Conservation (phyloP, 2,329 filamentous ascomycete species). For the Neurospora sp. region DNA sequence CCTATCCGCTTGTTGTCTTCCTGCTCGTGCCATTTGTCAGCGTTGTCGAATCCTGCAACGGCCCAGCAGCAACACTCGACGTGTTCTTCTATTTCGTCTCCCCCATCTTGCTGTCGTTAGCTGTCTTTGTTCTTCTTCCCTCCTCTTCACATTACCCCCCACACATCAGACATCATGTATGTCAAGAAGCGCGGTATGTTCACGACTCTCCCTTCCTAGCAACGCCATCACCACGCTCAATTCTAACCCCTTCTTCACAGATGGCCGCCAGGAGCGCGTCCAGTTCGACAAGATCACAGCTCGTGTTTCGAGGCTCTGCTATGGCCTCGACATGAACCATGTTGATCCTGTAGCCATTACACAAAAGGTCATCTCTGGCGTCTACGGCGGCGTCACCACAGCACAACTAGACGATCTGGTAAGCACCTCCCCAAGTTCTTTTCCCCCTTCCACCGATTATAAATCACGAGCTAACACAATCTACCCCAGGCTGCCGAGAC, state of each 20-base stretch:
- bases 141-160: background rate
- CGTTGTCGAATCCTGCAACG: background rate
- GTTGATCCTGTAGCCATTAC: slow-evolving; percentile 97
- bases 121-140: slow-evolving; percentile 9
- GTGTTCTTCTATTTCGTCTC: background rate
- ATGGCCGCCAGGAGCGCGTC: slow-evolving; percentile 98
- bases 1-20: background rate
- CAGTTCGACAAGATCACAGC: slow-evolving; percentile 99
- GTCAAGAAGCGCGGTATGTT: slow-evolving; percentile 53
- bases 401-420: slow-evolving; percentile 95
- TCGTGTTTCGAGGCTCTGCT: slow-evolving; percentile 93
- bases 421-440: slow-evolving; percentile 29
- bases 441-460: background rate
- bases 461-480: slow-evolving; percentile 1
- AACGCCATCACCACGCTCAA: background rate
- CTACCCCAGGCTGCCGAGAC: slow-evolving; percentile 79
- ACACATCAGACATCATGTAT: slow-evolving; percentile 38
- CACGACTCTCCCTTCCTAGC: background rate
- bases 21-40: background rate
- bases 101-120: background rate
- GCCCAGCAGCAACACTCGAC: background rate
- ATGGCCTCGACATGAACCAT: slow-evolving; percentile 88
- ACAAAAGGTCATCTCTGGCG: slow-evolving; percentile 98
- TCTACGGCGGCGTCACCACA: slow-evolving; percentile 96
- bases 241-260: slow-evolving; percentile 38